Base-by-base conservation (phyloP, 2,329 filamentous ascomycete genomes). In the Uncinocarpus reesii region DNA sequence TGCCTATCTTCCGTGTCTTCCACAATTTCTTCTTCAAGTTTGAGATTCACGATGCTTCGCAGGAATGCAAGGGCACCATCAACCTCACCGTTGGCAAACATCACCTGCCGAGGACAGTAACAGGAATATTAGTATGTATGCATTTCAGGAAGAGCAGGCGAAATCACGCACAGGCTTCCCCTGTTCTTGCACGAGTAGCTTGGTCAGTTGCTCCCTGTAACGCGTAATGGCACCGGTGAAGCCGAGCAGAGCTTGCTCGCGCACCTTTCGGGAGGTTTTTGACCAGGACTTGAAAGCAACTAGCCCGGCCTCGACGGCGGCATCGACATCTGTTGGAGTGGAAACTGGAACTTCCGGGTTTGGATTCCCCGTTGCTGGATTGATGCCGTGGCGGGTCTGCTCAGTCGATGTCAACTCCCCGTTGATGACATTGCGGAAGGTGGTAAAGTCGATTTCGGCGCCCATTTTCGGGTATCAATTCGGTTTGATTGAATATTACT, bases 391-490 rank as follows among this genome's bases (percentile, higher is more conserved):
- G 47, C 72, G 69, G 10, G 69, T 74, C 47, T 67, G 58, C 21
- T 63, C 55, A 1, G 71, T 73, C 15, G 65, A 59, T 15, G 65
- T 64, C 51, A 71, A 60, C 60, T 75, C 62, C 50, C 73, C 74
- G 53, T 75, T 67, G 53, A 78, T 70, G 47, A 75, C 65, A 62
- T 77, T 78, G 51, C 67, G 65, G 58, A 74, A 77, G 37, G 65
- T 72, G 35, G 34, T 48, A 40, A 50, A 50, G 23, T 52, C 43
- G 15, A 52, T 47, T 42, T 48, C 35, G 15, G 45, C 34, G 20
- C 35, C 47, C 50, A 52, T 52, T 38, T 40, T 32, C 16, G 18
- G 5, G 11, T 29, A 21, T 37, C 16, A 2, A 8, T 26, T 11
- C 18, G 37, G 37, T 21, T 7, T 37, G 37, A 7, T 6, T 7